Base-by-base conservation (phyloP, 495 filamentous ascomycete species). In the Penicillium fimorum region DNA sequence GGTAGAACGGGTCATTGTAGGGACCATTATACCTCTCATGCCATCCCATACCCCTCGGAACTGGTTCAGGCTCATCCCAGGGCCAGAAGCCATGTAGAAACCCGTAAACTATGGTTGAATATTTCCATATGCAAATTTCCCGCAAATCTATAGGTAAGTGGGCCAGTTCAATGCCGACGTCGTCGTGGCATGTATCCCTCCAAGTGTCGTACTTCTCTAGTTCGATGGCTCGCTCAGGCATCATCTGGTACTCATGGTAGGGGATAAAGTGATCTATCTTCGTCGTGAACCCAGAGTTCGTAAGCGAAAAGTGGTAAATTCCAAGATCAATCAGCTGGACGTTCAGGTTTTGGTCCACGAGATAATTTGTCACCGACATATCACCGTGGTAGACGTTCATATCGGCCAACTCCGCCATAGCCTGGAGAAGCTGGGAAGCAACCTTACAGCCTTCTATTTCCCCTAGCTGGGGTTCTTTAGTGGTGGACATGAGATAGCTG, bases 31-130 rank as follows among this genome's bases (percentile, higher is more conserved):
- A 52, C 5, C 27, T 10, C 27, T 1, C 24, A 13, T 56, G 49
- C 22, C 56, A 33, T 10, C 55, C 38, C 5, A 52, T 5, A 3
- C 59, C 35, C 33, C 18, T 38, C 2, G 53, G 38, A 11, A 51
- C 29, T 20, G 35, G 46, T 11, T 48, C 46, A 18, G 51, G 50
- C 17, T 58, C 33, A 13, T 68, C 64, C 67, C 69, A 72, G 12
- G 69, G 65, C 48, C 57, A 60, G 49, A 50, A 66, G 4, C 65
- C 67, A 40, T 70, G 67, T 0, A 70, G 49, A 25, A 70, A 52
- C 0, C 62, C 61, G 53, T 63, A 68, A 13, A 61, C 44, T 1
- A 63, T 41, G 1, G 56, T 50, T 18, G 59, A 65, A 29, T 61
- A 62, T 35, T 63, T 64, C 69, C 67, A 70, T 24, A 68, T 3